phyloP scores from a whole-genome alignment of 148 eudicot species.

The Agrostemma githago region DNA sequence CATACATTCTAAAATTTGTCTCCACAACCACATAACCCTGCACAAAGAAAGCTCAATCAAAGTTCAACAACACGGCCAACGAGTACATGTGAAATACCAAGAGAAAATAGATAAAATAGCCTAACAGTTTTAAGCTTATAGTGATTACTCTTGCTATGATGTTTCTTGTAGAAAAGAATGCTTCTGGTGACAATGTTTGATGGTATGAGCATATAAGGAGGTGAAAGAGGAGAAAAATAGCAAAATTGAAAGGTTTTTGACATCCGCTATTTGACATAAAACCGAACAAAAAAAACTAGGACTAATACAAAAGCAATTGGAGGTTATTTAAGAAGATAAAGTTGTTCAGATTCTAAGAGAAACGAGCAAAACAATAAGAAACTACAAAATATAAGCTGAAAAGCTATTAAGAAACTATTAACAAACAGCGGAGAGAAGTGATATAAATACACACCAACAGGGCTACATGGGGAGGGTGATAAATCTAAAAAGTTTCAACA shows the following conservation, averaged over 20 bases:
- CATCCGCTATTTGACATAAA: too few relatives aligned
- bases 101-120: not conserved
- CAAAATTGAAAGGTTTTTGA: too few relatives aligned
- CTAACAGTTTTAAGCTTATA: too few relatives aligned
- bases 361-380: not conserved
- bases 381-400: not conserved
- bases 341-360: not conserved
- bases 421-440: not conserved
- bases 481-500: not conserved
- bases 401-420: not conserved
- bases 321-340: constrained; percentile 5
- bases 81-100: not conserved
- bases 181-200: not conserved
- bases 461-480: not conserved
- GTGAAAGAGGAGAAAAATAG: not conserved
- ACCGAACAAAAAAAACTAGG: too few relatives aligned
- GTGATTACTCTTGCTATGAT: not conserved
- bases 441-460: not conserved
- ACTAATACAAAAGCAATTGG: too few relatives aligned
- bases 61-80: not conserved
- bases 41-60: constrained; percentile 8
- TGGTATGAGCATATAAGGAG: not conserved
- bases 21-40: constrained; percentile 98
- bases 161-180: not conserved
- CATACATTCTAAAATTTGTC: constrained; percentile 90